Base-by-base conservation (phyloP, 2,329 filamentous ascomycete species). In the Atkinsonella texensis region DNA sequence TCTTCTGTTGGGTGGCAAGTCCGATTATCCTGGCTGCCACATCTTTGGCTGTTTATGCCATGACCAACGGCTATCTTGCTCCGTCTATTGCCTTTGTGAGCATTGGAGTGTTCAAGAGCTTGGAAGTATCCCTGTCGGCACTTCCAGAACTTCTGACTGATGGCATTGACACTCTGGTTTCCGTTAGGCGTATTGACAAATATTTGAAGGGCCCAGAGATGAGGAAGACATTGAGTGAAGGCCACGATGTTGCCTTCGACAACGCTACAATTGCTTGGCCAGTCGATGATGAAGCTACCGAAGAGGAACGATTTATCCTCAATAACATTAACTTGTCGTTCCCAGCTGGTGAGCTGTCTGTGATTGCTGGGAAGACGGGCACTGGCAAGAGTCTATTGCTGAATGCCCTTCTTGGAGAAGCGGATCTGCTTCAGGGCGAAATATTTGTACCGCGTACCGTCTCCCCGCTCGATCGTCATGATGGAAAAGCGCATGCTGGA, bases 81-180 rank as follows among this genome's bases (percentile, higher is more conserved):
- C 83, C 87, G 0, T 88, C 85, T 0, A 76, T 90, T 11, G 87
- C 87, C 2, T 93, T 93, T 58, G 88, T 88, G 28, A 83, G 84
- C 31, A 81, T 90, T 39, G 81, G 83, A 10, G 74, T 90, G 45
- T 88, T 93, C 65, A 80, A 79, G 54, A 75, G 79, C n/a, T 73
- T 93, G 20, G 87, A 93, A 62, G 73, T 83, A 20, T 82, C 84
- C 0, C 68, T 93, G 1, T 81, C 81, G 0, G 72, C 85, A 42
- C 69, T 93, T 15, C 87, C 87, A 0, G 85, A 90, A 61, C 70
- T 89, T 41, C 82, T 84, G 0, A 84, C 85, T 0, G 77, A 85
- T 54, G 71, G 78, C 1, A 70, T 90, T 28, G 87, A 93, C 58
- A 83, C 85, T 0, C 79, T 80, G 64, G 77, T 90, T n/a, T 89